Evolutionary conservation across 768 basidiomycete species (phyloP).

Genomic region (Lentinus brumalis): DNA sequence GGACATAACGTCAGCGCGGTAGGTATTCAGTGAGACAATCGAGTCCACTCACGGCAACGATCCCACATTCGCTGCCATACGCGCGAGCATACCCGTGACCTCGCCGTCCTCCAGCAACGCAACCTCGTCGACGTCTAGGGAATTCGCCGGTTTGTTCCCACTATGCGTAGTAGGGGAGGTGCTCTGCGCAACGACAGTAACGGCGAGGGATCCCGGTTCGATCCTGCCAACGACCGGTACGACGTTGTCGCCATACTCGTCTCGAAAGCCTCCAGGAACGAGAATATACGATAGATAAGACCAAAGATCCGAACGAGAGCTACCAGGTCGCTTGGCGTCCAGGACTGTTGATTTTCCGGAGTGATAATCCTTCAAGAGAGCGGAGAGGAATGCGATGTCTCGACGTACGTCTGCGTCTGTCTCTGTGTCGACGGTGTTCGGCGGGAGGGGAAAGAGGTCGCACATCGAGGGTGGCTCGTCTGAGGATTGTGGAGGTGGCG

Average conservation of each 20-base stretch:
- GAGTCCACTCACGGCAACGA: background rate
- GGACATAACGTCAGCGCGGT: background rate
- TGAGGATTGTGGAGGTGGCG: too few relatives aligned
- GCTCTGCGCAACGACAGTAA: background rate
- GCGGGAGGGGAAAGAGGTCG: background rate
- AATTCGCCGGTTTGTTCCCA: background rate
- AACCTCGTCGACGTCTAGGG: background rate
- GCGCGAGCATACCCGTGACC: too few relatives aligned
- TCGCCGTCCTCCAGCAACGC: background rate
- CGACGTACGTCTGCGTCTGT: background rate
- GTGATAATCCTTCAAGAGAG: background rate
- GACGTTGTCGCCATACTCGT: too few relatives aligned
- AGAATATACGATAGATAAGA: background rate
- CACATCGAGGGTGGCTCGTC: background rate
- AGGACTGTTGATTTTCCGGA: background rate
- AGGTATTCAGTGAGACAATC: background rate
- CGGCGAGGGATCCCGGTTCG: background rate
- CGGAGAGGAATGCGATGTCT: background rate
- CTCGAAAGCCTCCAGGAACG: background rate
- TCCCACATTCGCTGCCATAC: background rate
- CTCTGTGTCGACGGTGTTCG: background rate
- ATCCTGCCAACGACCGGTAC: background rate
- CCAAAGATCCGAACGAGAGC: background rate
- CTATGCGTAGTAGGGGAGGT: background rate
- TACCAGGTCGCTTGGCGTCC: background rate